phyloP scores from a whole-genome alignment of 2,329 filamentous ascomycete species.

The Colletotrichum sidae region DNA sequence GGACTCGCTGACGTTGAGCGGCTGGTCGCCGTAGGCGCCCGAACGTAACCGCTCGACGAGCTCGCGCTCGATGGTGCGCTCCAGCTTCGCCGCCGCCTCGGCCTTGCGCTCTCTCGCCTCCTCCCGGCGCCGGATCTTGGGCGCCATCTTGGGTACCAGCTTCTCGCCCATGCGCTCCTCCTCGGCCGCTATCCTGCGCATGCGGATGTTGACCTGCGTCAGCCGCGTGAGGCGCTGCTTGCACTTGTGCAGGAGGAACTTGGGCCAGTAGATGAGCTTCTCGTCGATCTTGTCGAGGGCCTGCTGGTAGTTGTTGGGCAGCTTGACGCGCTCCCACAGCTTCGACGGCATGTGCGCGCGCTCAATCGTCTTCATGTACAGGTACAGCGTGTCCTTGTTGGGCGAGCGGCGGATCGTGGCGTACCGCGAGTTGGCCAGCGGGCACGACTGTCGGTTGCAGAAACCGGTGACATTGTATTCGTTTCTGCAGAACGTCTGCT shows the following conservation, averaged over 20 bases:
- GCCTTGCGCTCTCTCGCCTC: slow-evolving; percentile 81
- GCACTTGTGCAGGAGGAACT: slow-evolving; percentile 93
- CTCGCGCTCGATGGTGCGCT: slow-evolving; percentile 94
- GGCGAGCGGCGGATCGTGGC: slow-evolving; percentile 90
- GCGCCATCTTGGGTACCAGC: slow-evolving; percentile 88
- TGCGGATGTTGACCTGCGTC: slow-evolving; percentile 88
- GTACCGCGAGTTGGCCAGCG: slow-evolving; percentile 91
- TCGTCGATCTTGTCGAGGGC: slow-evolving; percentile 90
- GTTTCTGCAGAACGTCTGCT: slow-evolving; percentile 94
- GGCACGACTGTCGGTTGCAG: slow-evolving; percentile 89
- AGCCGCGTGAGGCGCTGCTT: slow-evolving; percentile 94
- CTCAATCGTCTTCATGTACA: slow-evolving; percentile 97
- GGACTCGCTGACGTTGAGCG: slow-evolving; percentile 92
- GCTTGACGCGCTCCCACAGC: slow-evolving; percentile 93
- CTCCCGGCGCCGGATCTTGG: slow-evolving; percentile 86
- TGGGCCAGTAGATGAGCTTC: slow-evolving; percentile 91
- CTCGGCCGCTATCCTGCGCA: slow-evolving; percentile 85
- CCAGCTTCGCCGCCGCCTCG: slow-evolving; percentile 89
- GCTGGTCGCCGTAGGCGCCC: slow-evolving; percentile 93
- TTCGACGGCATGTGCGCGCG: slow-evolving; percentile 89
- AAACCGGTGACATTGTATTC: slow-evolving; percentile 89
- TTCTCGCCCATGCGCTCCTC: slow-evolving; percentile 90
- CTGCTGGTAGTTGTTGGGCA: slow-evolving; percentile 88
- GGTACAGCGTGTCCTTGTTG: slow-evolving; percentile 84
- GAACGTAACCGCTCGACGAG: slow-evolving; percentile 90